Percentiles rank a stretch among this genome's conserved stretches.
phyloP scores from a whole-genome alignment of 2,329 filamentous ascomycete species.

The Tolypocladium tundrense region DNA sequence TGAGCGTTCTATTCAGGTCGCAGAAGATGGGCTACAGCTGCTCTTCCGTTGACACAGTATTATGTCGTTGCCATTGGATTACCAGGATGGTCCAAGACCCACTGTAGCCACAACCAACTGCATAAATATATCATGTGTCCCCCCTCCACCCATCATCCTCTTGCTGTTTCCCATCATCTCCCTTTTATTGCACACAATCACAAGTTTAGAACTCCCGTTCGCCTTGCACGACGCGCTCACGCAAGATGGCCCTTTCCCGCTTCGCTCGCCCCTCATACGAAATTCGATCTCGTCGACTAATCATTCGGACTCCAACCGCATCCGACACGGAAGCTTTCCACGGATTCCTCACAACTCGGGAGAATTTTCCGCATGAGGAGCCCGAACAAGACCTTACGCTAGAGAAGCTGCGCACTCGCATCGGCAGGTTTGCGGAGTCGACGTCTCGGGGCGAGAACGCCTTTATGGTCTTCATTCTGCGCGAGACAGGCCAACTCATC shows the following conservation, averaged over 20 bases:
- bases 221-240: not conserved
- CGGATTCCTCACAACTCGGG: not conserved
- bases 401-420: not conserved
- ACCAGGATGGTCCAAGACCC: too few relatives aligned
- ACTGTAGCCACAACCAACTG: too few relatives aligned
- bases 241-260: not conserved
- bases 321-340: not conserved
- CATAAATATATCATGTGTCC: too few relatives aligned
- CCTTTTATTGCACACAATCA: too few relatives aligned
- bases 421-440: not conserved
- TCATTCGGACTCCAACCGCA: not conserved
- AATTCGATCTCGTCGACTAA: not conserved
- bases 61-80: too few relatives aligned
- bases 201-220: too few relatives aligned
- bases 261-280: not conserved
- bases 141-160: too few relatives aligned
- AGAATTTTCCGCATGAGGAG: not conserved
- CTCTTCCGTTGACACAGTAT: too few relatives aligned
- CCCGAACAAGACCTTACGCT: not conserved
- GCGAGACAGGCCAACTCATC: not conserved
- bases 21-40: too few relatives aligned
- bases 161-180: too few relatives aligned
- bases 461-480: not conserved
- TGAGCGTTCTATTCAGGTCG: too few relatives aligned
- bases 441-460: not conserved